Conservation (phyloP, 2,329 filamentous ascomycete species). For the Fusarium redolens region DNA sequence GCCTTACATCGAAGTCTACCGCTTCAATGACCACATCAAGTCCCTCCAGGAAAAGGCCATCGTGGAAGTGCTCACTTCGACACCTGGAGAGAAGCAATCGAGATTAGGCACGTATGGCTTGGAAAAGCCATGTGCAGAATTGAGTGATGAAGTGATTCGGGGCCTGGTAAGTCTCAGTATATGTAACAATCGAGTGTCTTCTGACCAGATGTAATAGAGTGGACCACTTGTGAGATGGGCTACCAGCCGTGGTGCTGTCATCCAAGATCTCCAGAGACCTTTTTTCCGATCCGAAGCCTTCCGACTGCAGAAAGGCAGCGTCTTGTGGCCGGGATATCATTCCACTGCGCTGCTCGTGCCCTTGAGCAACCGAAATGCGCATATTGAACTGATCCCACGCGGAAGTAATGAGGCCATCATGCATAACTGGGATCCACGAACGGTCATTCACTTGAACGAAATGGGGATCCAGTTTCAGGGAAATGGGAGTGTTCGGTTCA, state of each 20-base stretch:
- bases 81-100: constrained; percentile 22
- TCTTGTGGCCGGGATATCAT: constrained; percentile 21
- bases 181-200: background rate
- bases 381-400: constrained; percentile 25
- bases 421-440: constrained; percentile 26
- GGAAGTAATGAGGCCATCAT: constrained; percentile 12
- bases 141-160: constrained; percentile 22
- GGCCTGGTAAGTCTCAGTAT: constrained; percentile 21
- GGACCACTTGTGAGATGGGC: constrained; percentile 12
- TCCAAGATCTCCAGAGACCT: constrained; percentile 26
- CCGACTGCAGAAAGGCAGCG: constrained; percentile 26
- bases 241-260: constrained; percentile 6
- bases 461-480: constrained; percentile 30
- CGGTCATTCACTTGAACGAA: constrained; percentile 32
- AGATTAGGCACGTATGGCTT: constrained; percentile 24
- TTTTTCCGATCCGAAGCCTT: constrained; percentile 31
- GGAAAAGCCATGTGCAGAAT: constrained; percentile 9
- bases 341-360: constrained; percentile 28
- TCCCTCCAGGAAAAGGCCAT: constrained; percentile 22
- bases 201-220: constrained; percentile 6
- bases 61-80: constrained; percentile 25
- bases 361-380: constrained; percentile 11
- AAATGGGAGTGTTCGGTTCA: constrained; percentile 33
- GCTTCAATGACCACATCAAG: constrained; percentile 19
- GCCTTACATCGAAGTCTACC: constrained; percentile 12